Evolutionary conservation across 768 basidiomycete genomes (phyloP).

Genomic region (Cubamyces sp.): DNA sequence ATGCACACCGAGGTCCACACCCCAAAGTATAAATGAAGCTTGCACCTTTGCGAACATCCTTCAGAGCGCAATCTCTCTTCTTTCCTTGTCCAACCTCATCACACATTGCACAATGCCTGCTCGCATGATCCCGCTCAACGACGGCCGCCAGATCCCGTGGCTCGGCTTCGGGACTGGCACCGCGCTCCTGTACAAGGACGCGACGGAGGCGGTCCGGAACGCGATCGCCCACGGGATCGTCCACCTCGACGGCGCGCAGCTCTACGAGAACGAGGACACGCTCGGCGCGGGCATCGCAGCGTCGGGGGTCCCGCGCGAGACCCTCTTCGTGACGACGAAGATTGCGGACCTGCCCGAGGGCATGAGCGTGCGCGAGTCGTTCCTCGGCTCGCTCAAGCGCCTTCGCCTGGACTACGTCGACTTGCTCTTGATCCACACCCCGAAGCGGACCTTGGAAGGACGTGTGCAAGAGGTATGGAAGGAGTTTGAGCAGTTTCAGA

Average conservation of each 20-base stretch:
- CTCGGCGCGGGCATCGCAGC: slow-evolving; percentile 35
- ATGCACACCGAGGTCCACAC: too few relatives aligned
- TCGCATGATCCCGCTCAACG: slow-evolving; percentile 34
- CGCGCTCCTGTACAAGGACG: slow-evolving; percentile 29
- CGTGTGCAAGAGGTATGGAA: slow-evolving; percentile 39
- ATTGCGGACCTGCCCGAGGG: slow-evolving; percentile 32
- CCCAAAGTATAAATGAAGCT: too few relatives aligned
- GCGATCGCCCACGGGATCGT: slow-evolving; percentile 38
- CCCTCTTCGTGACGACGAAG: slow-evolving; percentile 48
- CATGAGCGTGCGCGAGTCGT: slow-evolving; percentile 35
- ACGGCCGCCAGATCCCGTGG: slow-evolving; percentile 38
- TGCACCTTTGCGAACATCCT: too few relatives aligned
- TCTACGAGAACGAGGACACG: slow-evolving; percentile 38
- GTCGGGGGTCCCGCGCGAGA: slow-evolving; percentile 35
- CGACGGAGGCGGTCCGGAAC: slow-evolving; percentile 25
- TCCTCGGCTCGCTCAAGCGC: slow-evolving; percentile 42
- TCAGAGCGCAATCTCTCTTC: too few relatives aligned
- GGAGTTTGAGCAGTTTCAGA: slow-evolving; percentile 42
- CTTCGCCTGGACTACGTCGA: slow-evolving; percentile 42
- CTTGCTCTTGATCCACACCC: slow-evolving; percentile 46
- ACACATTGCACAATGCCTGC: slow-evolving; percentile 15
- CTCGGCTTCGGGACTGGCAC: slow-evolving; percentile 41
- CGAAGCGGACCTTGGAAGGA: slow-evolving; percentile 25
- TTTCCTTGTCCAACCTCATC: background rate
- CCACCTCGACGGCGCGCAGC: slow-evolving; percentile 40